Evolutionary conservation across 176 grass and related monocot species (phyloP), one percentile per base, ranked within the genome.

Genomic region (Eragrostis curvula): DNA sequence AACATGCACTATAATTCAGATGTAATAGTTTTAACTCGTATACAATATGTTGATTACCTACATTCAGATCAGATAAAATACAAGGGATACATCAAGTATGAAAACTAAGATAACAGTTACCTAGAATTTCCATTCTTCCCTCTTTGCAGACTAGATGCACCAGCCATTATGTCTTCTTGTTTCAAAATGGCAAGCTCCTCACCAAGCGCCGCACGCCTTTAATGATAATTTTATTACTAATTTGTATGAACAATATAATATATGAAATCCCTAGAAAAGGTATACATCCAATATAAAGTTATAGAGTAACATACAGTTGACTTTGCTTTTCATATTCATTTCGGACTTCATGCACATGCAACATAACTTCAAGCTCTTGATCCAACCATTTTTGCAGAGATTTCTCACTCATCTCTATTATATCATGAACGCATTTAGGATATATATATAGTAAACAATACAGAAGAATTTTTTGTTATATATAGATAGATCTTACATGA

Each of bases 311-410:
- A 58, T 88, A 99, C 97, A 96, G 55, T 94, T 99, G 89, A 73
- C 89, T 96, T 91, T 99, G 97, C 69, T 99, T 99, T 76, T 96
- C 93, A 44, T 99, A 99, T 92, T 94, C 97, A 41, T 91, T 91
- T 47, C 93, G 87, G 39, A 99, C 97, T 96, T 99, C 97, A 73
- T 99, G 91, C 32, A 99, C 90, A 90, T 96, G 93, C 21, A 96
- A 83, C 90, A 99, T 93, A 46, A 99, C 91, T 90, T 99, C 96
- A 88, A 99, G 89, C 77, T 99, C 97, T 71, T 99, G 93, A 84
- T 99, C 93, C 59, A 99, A 78, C 96, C 96, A 99, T 75, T 84
- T 90, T 88, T 99, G 96, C 66, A 96, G 62, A 0, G 89, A 89
- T 81, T 91, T 99, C 70, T 99, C 97, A 80, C 81, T 90, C 82